Base-by-base conservation (phyloP, 176 grass and related monocot genomes). In the Musa itinerans region DNA sequence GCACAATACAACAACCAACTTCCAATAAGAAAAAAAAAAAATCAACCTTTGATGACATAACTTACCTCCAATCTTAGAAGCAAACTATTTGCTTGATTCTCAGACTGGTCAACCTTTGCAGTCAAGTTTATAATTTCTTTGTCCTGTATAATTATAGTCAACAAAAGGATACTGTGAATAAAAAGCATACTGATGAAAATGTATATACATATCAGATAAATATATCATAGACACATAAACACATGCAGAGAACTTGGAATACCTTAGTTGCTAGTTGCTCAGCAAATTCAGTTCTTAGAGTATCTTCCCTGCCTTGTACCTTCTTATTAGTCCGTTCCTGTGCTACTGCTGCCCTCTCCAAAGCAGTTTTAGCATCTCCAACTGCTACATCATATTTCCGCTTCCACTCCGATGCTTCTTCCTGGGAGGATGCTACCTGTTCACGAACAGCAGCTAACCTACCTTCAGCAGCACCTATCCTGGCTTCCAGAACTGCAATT, bases 351-450 rank as follows among this genome's bases (percentile, higher is more conserved):
- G 95, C 95, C 84, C 89, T 89, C 81, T 99, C 86, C 81, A 99
- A 83, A 79, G 86, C 84, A 76, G 80, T 77, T 83, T 99, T 99
- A 66, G 95, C 90, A 83, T 99, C 86, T 52, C 62, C 53, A 68
- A 87, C 78, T 75, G 91, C 91, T 77, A 86, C 77, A 75, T 99
- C 90, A 9, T 89, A 99, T 85, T 99, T 99, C 56, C 87, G 83
- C 84, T 92, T 99, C 95, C 95, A 99, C 76, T 94, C 95, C 34
- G 86, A 91, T 69, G 91, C 95, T 78, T 99, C 95, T 78, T 99
- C 91, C 78, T 86, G 95, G 74, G 90, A 88, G 54, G 95, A 99
- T 54, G 89, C 90, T 52, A 88, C 90, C 59, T 99, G 95, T 78
- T 99, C 95, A 72, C 91, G 91, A 58, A 83, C 63, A 84, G 95